These are phyloP conservation scores for Cenchrus fungigraminus DNA, from an alignment of 176 grass and related monocot species.

Conservation along the genomic window DNA sequence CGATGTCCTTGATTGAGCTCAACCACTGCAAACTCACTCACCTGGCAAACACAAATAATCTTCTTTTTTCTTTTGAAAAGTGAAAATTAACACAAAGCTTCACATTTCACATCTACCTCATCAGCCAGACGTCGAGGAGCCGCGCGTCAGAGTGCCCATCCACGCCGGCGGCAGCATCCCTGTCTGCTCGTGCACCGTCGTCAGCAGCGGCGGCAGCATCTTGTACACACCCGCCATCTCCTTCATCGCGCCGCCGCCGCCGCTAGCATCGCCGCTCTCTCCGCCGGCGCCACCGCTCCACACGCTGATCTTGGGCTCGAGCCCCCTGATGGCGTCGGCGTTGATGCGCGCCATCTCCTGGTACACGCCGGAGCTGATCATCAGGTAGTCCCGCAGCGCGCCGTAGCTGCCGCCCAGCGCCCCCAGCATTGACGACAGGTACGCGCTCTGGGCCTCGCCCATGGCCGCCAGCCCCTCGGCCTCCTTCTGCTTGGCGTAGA, in stretches of 20 bases:
- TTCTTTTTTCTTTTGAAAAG: no score
- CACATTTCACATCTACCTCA: background rate
- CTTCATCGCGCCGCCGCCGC: slow-evolving; percentile 62
- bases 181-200: slow-evolving; percentile 81
- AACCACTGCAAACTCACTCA: no score
- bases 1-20: no score
- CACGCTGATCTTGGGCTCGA: slow-evolving; percentile 88
- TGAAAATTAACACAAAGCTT: no score
- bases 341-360: slow-evolving; percentile 85
- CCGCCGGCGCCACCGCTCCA: slow-evolving; percentile 46
- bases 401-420: slow-evolving; percentile 69
- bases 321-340: slow-evolving; percentile 61
- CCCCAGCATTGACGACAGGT: slow-evolving; percentile 59
- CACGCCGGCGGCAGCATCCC: slow-evolving; percentile 82
- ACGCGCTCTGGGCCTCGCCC: slow-evolving; percentile 64
- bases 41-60: no score
- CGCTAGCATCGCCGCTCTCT: background rate
- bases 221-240: slow-evolving; percentile 72
- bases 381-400: slow-evolving; percentile 75
- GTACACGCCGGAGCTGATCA: slow-evolving; percentile 70
- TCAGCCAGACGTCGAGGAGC: background rate
- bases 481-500: slow-evolving; percentile 77
- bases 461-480: slow-evolving; percentile 57
- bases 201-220: slow-evolving; percentile 75
- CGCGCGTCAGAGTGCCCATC: slow-evolving; percentile 61